These are phyloP conservation scores for Hypoxylon sp. DNA, from an alignment of 2,329 filamentous ascomycete genomes.

Conservation along the genomic window DNA sequence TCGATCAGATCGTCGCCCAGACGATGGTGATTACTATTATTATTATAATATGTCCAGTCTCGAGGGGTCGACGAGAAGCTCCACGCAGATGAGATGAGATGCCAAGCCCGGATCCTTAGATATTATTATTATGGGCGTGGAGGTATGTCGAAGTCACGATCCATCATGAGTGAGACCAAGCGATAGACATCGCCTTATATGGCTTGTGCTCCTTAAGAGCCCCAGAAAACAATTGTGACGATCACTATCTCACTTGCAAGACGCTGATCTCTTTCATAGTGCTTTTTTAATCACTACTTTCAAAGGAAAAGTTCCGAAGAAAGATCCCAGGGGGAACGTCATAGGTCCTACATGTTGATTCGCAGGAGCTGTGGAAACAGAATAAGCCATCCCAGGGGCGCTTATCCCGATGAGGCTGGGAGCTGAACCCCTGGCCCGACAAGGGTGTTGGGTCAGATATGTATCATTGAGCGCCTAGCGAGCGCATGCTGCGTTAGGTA, in stretches of 20 bases:
- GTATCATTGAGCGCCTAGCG: constrained; percentile 37
- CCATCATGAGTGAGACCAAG: constrained; percentile 23
- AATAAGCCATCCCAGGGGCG: constrained; percentile 28
- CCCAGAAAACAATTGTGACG: constrained; percentile 42
- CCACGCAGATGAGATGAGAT: constrained; percentile 30
- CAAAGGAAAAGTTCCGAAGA: constrained; percentile 33
- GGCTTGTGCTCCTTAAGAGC: not conserved
- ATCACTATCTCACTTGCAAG: constrained; percentile 47
- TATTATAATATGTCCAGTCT: constrained; percentile 19
- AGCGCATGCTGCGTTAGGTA: constrained; percentile 14
- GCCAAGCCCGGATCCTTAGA: constrained; percentile 32
- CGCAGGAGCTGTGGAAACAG: constrained; percentile 33
- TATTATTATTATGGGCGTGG: constrained; percentile 25
- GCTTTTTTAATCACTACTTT: constrained; percentile 28
- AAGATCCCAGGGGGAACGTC: constrained; percentile 39
- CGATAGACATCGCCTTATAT: constrained; percentile 26
- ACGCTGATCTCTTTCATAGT: constrained; percentile 38
- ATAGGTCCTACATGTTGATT: constrained; percentile 38
- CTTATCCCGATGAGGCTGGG: constrained; percentile 42
- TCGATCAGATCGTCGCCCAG: constrained; percentile 21
- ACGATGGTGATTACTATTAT: constrained; percentile 41
- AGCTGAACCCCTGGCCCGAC: constrained; percentile 38
- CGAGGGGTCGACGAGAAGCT: constrained; percentile 27
- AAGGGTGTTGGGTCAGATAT: constrained; percentile 23
- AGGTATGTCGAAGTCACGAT: constrained; percentile 14